Evolutionary conservation across 257 asterid genomes (phyloP).

Genomic region (Nyctanthes arbortristis): DNA sequence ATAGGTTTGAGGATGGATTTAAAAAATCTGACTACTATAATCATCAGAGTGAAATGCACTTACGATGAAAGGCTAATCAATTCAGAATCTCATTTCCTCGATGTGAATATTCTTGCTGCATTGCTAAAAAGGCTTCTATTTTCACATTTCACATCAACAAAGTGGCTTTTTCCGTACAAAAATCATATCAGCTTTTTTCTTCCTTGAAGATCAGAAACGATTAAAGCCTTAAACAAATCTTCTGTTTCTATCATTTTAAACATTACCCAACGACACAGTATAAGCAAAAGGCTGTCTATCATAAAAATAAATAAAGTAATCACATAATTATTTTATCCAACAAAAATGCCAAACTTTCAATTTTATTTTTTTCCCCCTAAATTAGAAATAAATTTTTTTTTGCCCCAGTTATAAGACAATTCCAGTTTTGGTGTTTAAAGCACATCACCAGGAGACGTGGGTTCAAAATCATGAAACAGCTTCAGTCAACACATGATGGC

Average conservation of each 20-base stretch:
- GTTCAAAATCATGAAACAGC: neutral
- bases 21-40: too few species aligned
- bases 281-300: neutral
- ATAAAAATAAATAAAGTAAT: neutral
- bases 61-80: slow-evolving; percentile 15
- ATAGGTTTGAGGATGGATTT: too few species aligned
- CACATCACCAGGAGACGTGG: neutral
- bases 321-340: neutral
- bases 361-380: too few species aligned
- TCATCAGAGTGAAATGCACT: neutral
- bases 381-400: neutral
- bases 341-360: neutral
- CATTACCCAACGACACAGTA: neutral
- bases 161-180: neutral
- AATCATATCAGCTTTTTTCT: slow-evolving; percentile 2
- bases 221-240: neutral
- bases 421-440: neutral
- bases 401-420: neutral
- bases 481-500: neutral
- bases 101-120: neutral
- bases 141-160: neutral
- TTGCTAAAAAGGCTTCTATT: neutral
- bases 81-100: neutral
- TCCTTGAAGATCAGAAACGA: slow-evolving; percentile 11
- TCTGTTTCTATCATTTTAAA: neutral